Conservation (phyloP, 2,329 filamentous ascomycete genomes). For the Diaporthe sp. region DNA sequence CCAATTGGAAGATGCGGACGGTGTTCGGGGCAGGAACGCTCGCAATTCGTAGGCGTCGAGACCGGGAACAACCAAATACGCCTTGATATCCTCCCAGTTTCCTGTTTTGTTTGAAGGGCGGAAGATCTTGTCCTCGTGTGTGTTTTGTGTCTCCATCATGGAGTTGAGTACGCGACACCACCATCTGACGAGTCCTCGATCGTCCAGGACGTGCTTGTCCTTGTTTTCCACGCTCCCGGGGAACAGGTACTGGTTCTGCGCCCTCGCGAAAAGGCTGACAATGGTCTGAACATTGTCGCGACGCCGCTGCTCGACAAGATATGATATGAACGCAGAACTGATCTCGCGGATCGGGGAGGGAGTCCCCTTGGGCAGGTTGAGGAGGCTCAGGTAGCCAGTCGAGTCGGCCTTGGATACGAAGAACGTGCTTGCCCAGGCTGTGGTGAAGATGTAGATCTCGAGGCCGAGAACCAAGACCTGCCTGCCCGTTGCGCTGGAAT, state of each 20-base stretch:
- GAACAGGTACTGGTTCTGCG: slow-evolving; percentile 95
- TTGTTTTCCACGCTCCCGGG: slow-evolving; percentile 89
- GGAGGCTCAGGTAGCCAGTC: slow-evolving; percentile 83
- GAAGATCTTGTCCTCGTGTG: slow-evolving; percentile 40
- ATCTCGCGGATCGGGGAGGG: slow-evolving; percentile 82
- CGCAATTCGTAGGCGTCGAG: slow-evolving; percentile 85
- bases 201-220: slow-evolving; percentile 92
- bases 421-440: slow-evolving; percentile 83
- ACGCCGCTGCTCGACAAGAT: slow-evolving; percentile 77
- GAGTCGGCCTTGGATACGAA: slow-evolving; percentile 99
- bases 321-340: slow-evolving; percentile 81
- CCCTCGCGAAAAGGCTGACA: slow-evolving; percentile 90
- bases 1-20: slow-evolving; percentile 69
- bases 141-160: slow-evolving; percentile 67
- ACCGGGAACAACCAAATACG: slow-evolving; percentile 89
- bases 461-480: slow-evolving; percentile 84
- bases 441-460: slow-evolving; percentile 90
- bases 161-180: slow-evolving; percentile 93
- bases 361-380: slow-evolving; percentile 73
- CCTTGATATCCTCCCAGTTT: slow-evolving; percentile 69
- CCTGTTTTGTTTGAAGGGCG: slow-evolving; percentile 38
- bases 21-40: slow-evolving; percentile 78
- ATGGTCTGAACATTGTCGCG: slow-evolving; percentile 78
- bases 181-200: slow-evolving; percentile 92
- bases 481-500: slow-evolving; percentile 45